These are phyloP conservation scores for Sugiyamaella mastotermitis DNA, from an alignment of 805 yeast genomes.

Conservation along the genomic window DNA sequence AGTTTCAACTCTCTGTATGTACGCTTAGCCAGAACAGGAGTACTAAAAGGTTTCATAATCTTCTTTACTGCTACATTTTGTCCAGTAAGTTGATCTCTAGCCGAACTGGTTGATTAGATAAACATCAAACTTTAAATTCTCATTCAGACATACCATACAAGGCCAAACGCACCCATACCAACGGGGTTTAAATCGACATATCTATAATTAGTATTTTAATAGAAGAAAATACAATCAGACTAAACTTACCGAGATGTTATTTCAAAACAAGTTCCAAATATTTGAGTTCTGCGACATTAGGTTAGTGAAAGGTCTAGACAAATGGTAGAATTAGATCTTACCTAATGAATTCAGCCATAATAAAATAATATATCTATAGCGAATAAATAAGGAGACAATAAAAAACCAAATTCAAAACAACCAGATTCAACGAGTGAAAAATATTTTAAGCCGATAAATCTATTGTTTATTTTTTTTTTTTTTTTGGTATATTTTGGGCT, in stretches of 20 bases:
- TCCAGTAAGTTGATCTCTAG: constrained; percentile 80
- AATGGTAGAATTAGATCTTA: constrained; percentile 6
- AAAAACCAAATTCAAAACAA: too few species aligned
- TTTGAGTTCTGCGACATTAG: constrained; percentile 62
- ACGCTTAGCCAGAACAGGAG: constrained; percentile 91
- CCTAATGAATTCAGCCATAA: constrained; percentile 29
- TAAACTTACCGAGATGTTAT: constrained; percentile 73
- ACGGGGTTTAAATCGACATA: constrained; percentile 93
- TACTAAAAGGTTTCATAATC: constrained; percentile 94
- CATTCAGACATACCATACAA: constrained; percentile 56
- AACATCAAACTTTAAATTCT: not conserved
- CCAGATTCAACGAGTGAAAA: too few species aligned
- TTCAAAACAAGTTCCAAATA: constrained; percentile 92
- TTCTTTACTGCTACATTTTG: constrained; percentile 96
- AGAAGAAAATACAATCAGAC: too few species aligned
- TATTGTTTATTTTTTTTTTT: too few species aligned
- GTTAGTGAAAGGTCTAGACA: not conserved
- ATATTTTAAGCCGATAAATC: too few species aligned
- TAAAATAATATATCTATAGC: not conserved
- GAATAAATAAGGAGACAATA: too few species aligned
- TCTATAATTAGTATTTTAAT: too few species aligned
- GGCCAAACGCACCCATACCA: constrained; percentile 99
- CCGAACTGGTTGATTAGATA: constrained; percentile 47
- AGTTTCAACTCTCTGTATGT: constrained; percentile 93
- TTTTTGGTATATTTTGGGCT: too few species aligned